Conservation (phyloP, 2,329 filamentous ascomycete species). For the Xylariaceae sp. region DNA sequence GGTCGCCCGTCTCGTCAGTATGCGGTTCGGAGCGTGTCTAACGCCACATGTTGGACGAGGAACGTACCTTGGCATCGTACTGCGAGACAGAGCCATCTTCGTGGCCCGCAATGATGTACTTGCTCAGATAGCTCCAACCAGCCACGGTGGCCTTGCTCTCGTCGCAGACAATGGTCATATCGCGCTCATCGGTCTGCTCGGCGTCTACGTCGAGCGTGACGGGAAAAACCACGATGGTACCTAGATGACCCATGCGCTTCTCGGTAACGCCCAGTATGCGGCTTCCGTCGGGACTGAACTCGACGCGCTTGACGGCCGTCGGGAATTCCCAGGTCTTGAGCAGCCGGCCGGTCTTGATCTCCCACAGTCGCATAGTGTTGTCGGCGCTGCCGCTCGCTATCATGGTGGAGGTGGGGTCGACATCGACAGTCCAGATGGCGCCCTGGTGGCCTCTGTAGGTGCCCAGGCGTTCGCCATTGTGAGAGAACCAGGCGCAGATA, state of each 20-base stretch:
- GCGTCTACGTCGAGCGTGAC: conserved; percentile 77
- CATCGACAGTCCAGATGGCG: conserved; percentile 97
- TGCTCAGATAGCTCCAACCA: conserved; percentile 87
- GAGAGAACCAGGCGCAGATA: conserved; percentile 93
- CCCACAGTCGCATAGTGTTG: conserved; percentile 97
- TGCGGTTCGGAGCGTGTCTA: not conserved
- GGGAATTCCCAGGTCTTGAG: conserved; percentile 98
- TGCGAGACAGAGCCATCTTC: conserved; percentile 89
- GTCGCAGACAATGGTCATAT: conserved; percentile 82
- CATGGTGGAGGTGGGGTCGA: conserved; percentile 84
- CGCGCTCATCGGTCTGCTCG: conserved; percentile 76
- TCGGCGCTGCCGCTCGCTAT: conserved; percentile 94
- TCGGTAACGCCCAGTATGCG: conserved; percentile 91
- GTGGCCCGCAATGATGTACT: conserved; percentile 96
- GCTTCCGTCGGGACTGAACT: conserved; percentile 91
- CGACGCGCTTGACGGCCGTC: conserved; percentile 94
- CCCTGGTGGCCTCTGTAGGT: conserved; percentile 96
- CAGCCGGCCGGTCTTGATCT: conserved; percentile 84
- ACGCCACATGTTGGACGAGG: not conserved
- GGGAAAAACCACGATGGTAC: conserved; percentile 88
- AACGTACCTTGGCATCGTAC: conserved; percentile 77
- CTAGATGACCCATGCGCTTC: conserved; percentile 95
- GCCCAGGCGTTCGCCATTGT: conserved; percentile 95
- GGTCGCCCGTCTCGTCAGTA: conserved; percentile 2
- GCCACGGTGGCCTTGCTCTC: conserved; percentile 96